Base-by-base conservation (phyloP, 129 eudicot genomes). In the Sambucus nigra region DNA sequence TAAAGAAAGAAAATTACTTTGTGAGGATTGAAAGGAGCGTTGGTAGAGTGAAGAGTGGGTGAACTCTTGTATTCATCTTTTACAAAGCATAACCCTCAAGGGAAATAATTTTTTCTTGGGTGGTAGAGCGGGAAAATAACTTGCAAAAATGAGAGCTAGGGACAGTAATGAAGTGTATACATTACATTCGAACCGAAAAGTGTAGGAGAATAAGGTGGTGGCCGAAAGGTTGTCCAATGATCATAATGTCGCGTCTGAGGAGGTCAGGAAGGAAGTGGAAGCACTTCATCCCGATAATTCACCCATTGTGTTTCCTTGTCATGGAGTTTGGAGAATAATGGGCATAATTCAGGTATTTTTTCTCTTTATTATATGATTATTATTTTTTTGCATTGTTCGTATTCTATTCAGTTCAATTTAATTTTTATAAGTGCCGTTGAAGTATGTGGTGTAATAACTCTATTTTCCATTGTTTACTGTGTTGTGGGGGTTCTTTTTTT, bases 241-340 rank as follows among this genome's bases (percentile, higher is more conserved):
- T 72, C 98, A 91, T 61, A 91, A 91, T 59, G 98, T 91, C 54
- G 73, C 98, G 4, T 59, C 60, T 12, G 95, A 85, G 67, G 76
- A 85, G 63, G 98, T 91, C 57, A 76, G 98, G 73, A 81, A 69
- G 73, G 98, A 91, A 70, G 98, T 91, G 25, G 80, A 91, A 69
- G 81, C 94, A 3, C 88, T 81, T 47, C 95, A 91, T 77, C 95
- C 98, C 31, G 94, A 79, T 50, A 95, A 84, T 60, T 59, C 87
- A 19, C 72, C 84, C 47, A 69, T 91, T 32, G 95, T 91, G 32
- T 69, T 85, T 18, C 65, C 81, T 52, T 70, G 75, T 48, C 76
- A 84, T 16, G 98, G 98, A 46, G 98, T 91, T 76, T 91, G 98
- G 98, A 85, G 98, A 72, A 85, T 91, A 47, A 91, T 81, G 64